Base-by-base conservation (phyloP, 2,329 filamentous ascomycete species). In the Myriosclerotinia scirpicola region DNA sequence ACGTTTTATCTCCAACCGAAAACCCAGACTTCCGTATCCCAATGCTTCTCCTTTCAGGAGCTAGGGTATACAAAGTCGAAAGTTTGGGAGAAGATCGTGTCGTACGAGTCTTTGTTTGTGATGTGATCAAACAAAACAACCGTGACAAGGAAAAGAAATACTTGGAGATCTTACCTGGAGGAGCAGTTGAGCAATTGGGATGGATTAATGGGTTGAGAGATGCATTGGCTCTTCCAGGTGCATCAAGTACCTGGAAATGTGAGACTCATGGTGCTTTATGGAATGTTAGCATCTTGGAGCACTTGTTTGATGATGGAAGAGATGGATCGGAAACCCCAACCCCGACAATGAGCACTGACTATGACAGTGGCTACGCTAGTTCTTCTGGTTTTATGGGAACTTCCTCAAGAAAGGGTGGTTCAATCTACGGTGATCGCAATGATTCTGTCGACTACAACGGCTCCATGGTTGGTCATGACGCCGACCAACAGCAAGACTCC, bases 201-300 rank as follows among this genome's bases (percentile, higher is more conserved):
- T 59, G 42, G 63, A n/a, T 26, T 7, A 6, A 40, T 1, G 17
- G 42, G n/a, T 6, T 50, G 12, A n/a, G 17, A 15, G 17, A 56
- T 12, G 46, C 8, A 1, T 4, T 1, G 5, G 26, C n/a, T 15
- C n/a, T 20, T 15, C 15, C 42, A 1, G n/a, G 36, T n/a, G 15
- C 2, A 38, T 38, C 34, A 8, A 56, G 63, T 11, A 58, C 15
- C 20, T 65, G 63, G 63, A 65, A 36, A 20, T 65, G 54, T n/a
- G 6, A 7, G 1, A 34, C 54, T 11, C 63, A 65, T 30, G 54
- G 54, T n/a, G 9, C 34, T 20, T 9, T 52, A 3, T 65, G 63
- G 63, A 26, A 22, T 4, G 14, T 65, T 7, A 59, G 34, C 5
- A 30, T 65, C 14, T 17, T 65, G n/a, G 63, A 65, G 1, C n/a